These are phyloP conservation scores for Cyberlindnera lachancei DNA, from an alignment of 805 yeast species.

Conservation along the genomic window DNA sequence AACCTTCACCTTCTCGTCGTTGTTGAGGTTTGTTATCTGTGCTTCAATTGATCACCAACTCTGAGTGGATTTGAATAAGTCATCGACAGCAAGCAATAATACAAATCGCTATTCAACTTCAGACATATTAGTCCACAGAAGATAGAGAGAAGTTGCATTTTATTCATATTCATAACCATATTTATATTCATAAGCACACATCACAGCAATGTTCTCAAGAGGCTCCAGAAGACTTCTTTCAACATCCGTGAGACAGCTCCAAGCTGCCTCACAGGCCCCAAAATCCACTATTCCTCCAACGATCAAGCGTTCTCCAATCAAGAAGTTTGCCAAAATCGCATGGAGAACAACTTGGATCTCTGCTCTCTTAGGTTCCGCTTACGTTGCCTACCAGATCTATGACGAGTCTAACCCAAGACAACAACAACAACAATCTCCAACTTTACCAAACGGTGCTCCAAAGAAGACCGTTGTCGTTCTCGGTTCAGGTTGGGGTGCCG, in stretches of 20 bases:
- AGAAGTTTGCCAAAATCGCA: conserved; percentile 16
- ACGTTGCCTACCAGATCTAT: conserved; percentile 56
- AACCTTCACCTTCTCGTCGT: too few relatives aligned
- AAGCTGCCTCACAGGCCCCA: conserved; percentile 6
- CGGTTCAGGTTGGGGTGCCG: conserved; percentile 95
- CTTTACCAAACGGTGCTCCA: conserved; percentile 37
- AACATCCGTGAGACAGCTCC: conserved; percentile 8
- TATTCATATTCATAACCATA: too few relatives aligned
- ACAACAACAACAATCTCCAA: conserved; percentile 54
- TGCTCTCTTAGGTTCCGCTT: conserved; percentile 44
- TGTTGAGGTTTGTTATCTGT: too few relatives aligned
- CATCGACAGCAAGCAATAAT: too few relatives aligned
- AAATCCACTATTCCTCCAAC: conserved; percentile 4
- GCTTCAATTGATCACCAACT: too few relatives aligned
- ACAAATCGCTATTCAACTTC: too few relatives aligned
- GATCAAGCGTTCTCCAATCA: conserved; percentile 17
- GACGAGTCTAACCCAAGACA: conserved; percentile 53
- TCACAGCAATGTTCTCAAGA: conserved; percentile 13
- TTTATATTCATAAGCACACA: too few relatives aligned
- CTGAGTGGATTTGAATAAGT: too few relatives aligned
- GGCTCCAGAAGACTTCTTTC: conserved; percentile 15
- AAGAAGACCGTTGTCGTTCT: conserved; percentile 51
- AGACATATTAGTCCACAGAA: too few relatives aligned
- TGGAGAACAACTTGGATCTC: conserved; percentile 47
- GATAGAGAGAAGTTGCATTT: too few relatives aligned